These are phyloP conservation scores for Takakia lepidozioides DNA, from an alignment of 225 moss, liverwort and hornwort species.

Conservation along the genomic window DNA sequence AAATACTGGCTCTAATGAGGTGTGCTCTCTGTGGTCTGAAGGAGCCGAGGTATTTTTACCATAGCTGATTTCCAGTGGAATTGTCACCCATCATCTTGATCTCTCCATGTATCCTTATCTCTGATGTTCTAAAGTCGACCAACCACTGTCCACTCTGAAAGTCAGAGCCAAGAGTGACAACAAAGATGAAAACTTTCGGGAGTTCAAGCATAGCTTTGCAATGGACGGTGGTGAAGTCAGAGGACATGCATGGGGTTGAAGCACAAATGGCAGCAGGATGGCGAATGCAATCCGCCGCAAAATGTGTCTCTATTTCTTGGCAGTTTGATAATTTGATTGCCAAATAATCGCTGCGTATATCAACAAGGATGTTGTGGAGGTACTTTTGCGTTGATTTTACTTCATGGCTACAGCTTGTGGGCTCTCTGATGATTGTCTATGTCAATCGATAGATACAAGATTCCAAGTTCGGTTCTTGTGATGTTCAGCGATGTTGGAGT, in stretches of 20 bases:
- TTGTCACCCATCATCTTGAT: constrained; percentile 71
- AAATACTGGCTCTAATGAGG: too few relatives aligned
- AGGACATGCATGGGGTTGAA: constrained; percentile 51
- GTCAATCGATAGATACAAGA: too few relatives aligned
- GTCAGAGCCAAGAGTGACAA: background rate
- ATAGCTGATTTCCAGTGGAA: constrained; percentile 85
- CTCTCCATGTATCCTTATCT: constrained; percentile 80
- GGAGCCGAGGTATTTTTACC: constrained; percentile 85
- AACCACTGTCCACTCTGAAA: background rate
- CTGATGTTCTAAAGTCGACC: too few relatives aligned
- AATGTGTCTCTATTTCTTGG: constrained; percentile 6
- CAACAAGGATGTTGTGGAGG: background rate
- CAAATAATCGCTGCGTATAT: background rate
- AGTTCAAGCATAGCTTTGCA: too few relatives aligned
- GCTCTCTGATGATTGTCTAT: too few relatives aligned
- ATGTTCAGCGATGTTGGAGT: too few relatives aligned
- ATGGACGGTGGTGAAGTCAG: constrained; percentile 18
- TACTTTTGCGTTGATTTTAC: background rate
- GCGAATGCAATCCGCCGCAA: constrained; percentile 43
- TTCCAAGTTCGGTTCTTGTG: too few relatives aligned
- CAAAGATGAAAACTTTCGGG: too few relatives aligned
- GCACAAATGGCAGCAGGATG: constrained; percentile 49
- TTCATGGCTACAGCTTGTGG: too few relatives aligned
- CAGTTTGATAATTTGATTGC: background rate
- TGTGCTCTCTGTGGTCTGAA: constrained; percentile 6